phyloP scores from a whole-genome alignment of 768 basidiomycete genomes.

The Candolleomyces eurysporus region DNA sequence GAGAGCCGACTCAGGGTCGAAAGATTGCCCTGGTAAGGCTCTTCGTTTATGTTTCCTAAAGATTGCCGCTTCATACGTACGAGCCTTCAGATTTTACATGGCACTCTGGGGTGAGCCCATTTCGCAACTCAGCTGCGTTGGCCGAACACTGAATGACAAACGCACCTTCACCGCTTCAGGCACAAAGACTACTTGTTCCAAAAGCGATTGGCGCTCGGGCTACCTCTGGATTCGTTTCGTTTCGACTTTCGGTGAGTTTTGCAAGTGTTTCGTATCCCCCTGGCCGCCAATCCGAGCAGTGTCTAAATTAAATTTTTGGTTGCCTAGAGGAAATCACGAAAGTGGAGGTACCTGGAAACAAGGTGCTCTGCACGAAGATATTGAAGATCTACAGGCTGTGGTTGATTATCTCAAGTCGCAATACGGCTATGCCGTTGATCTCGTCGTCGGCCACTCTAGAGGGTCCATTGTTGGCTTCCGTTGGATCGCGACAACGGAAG shows the following conservation, averaged over 20 bases:
- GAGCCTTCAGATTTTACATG: slow-evolving; percentile 66
- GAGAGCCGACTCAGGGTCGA: slow-evolving; percentile 50
- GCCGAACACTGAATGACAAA: no score
- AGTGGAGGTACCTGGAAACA: slow-evolving; percentile 65
- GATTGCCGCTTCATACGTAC: neutral
- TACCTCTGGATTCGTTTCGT: slow-evolving; percentile 79
- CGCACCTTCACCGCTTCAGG: slow-evolving; percentile 32
- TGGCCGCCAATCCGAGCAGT: neutral
- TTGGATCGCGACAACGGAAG: slow-evolving; percentile 66
- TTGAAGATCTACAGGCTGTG: slow-evolving; percentile 65
- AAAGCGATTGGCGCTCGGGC: slow-evolving; percentile 58
- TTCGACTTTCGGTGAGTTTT: slow-evolving; percentile 78
- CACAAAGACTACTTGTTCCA: slow-evolving; percentile 87
- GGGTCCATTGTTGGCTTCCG: slow-evolving; percentile 65
- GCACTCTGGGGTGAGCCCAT: slow-evolving; percentile 64
- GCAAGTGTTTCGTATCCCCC: neutral
- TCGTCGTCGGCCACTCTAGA: slow-evolving; percentile 78
- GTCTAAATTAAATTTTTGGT: slow-evolving; percentile 1
- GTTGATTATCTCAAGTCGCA: slow-evolving; percentile 55
- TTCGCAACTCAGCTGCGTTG: no score
- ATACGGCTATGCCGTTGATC: slow-evolving; percentile 67
- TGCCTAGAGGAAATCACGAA: slow-evolving; percentile 71
- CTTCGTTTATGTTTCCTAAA: neutral
- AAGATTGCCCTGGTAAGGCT: slow-evolving; percentile 63
- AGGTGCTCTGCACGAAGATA: slow-evolving; percentile 56